A percentile compares a stretch with the other conserved stretches of the same genome.
Conservation (phyloP, 1,284 basidiomycete genomes). For the Ceratobasidium sp. region DNA sequence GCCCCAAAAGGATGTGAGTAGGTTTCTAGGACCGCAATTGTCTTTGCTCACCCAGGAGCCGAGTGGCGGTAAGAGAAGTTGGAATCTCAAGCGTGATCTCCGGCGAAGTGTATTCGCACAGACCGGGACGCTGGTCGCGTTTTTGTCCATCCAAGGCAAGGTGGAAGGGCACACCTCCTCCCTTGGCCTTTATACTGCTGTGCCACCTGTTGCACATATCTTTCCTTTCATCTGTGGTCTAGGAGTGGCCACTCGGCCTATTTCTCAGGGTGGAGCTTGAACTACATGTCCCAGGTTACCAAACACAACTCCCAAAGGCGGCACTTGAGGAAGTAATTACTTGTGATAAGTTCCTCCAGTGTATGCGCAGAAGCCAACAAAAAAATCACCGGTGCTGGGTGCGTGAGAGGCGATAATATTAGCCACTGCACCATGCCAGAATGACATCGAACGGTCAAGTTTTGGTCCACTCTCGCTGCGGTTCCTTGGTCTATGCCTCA, state of each 20-base stretch:
- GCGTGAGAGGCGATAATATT: conserved; percentile 43
- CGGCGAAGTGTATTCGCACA: neutral
- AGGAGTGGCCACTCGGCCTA: neutral
- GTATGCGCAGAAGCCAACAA: too few relatives aligned
- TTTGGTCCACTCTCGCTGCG: too few relatives aligned
- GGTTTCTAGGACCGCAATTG: too few relatives aligned
- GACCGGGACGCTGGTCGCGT: neutral
- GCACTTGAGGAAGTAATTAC: too few relatives aligned
- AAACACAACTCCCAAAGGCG: too few relatives aligned
- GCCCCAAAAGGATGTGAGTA: too few relatives aligned
- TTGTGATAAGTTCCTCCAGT: too few relatives aligned
- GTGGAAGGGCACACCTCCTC: neutral
- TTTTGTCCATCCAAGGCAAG: neutral
- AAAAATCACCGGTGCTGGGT: conserved; percentile 36
- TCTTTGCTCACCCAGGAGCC: neutral
- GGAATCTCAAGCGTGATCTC: neutral
- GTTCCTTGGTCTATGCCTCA: neutral
- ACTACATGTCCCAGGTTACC: too few relatives aligned
- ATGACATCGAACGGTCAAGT: neutral
- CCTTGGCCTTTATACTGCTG: neutral
- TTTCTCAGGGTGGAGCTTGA: neutral
- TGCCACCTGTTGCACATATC: neutral
- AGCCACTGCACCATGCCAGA: conserved; percentile 41
- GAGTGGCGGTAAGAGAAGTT: neutral
- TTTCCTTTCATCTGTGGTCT: neutral